phyloP scores from a whole-genome alignment of 140 eudicot genomes.

The Ambrosia hybrid region DNA sequence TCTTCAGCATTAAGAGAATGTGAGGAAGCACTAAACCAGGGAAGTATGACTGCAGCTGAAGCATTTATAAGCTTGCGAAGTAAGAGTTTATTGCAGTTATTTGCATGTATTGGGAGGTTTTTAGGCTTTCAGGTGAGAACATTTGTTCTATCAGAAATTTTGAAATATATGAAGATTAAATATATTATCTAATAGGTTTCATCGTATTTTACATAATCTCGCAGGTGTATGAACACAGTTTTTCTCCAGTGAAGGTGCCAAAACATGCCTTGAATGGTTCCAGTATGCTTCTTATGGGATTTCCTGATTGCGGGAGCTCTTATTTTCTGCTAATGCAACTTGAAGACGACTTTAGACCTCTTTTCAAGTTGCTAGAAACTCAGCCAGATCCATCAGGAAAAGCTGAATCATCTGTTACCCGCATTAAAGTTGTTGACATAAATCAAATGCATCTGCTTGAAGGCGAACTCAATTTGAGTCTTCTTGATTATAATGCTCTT shows the following conservation, averaged over 20 bases:
- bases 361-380: conserved; percentile 74
- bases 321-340: conserved; percentile 86
- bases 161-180: background rate
- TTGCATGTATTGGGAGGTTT: conserved; percentile 85
- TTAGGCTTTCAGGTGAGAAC: conserved; percentile 85
- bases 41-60: conserved; percentile 72
- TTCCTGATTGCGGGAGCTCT: conserved; percentile 93
- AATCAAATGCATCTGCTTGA: conserved; percentile 61
- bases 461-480: no score
- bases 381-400: conserved; percentile 65
- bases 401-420: conserved; percentile 49
- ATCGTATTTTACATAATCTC: conserved; percentile 14
- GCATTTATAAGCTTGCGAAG: conserved; percentile 76
- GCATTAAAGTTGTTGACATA: conserved; percentile 59
- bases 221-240: conserved; percentile 84
- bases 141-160: conserved; percentile 1
- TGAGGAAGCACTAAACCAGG: conserved; percentile 87
- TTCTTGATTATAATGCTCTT: conserved; percentile 30
- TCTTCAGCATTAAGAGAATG: conserved; percentile 72
- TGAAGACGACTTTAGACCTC: conserved; percentile 76
- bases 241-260: conserved; percentile 72
- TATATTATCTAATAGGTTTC: conserved; percentile 9
- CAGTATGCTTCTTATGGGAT: conserved; percentile 80
- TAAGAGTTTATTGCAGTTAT: conserved; percentile 78
- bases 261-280: conserved; percentile 63